Evolutionary conservation across 257 asterid species (phyloP).

Genomic region (Penstemon eatonii): DNA sequence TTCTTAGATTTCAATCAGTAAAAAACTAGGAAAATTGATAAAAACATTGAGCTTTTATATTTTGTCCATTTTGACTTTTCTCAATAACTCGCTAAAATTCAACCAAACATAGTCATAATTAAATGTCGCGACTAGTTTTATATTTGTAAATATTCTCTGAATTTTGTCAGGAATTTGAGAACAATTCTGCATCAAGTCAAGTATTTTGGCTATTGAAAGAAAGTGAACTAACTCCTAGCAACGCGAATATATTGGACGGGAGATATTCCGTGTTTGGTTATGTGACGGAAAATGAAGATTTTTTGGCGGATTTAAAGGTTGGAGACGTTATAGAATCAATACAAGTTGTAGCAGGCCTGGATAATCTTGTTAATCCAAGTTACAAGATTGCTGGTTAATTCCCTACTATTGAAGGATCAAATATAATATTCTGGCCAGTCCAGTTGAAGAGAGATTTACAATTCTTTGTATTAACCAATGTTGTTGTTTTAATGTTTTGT

Average conservation of each 20-base stretch:
- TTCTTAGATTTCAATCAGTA: too few species aligned
- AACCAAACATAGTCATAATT: too few species aligned
- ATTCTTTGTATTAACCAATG: constrained; percentile 29
- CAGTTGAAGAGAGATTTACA: constrained; percentile 21
- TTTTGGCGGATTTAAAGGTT: constrained; percentile 90
- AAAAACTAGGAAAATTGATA: too few species aligned
- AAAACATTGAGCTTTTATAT: too few species aligned
- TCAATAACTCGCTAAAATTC: too few species aligned
- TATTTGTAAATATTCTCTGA: constrained; percentile 13
- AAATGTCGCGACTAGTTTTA: neutral
- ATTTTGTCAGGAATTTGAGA: constrained; percentile 77
- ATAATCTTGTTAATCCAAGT: constrained; percentile 93
- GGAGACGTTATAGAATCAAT: constrained; percentile 94
- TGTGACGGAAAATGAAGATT: constrained; percentile 75
- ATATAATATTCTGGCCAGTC: neutral
- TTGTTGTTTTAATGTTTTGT: constrained; percentile 24
- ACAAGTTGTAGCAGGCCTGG: constrained; percentile 86
- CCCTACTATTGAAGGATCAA: constrained; percentile 6
- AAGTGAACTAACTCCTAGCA: constrained; percentile 98
- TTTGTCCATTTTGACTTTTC: too few species aligned
- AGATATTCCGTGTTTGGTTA: constrained; percentile 90
- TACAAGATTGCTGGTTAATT: constrained; percentile 90
- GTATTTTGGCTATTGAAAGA: constrained; percentile 97
- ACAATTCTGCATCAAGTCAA: constrained; percentile 96
- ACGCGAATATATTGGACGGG: constrained; percentile 94